A percentile compares a stretch with the other conserved stretches of the same genome.
Evolutionary conservation across 2,329 filamentous ascomycete genomes (phyloP).

Genomic region (Xylaria sp.): DNA sequence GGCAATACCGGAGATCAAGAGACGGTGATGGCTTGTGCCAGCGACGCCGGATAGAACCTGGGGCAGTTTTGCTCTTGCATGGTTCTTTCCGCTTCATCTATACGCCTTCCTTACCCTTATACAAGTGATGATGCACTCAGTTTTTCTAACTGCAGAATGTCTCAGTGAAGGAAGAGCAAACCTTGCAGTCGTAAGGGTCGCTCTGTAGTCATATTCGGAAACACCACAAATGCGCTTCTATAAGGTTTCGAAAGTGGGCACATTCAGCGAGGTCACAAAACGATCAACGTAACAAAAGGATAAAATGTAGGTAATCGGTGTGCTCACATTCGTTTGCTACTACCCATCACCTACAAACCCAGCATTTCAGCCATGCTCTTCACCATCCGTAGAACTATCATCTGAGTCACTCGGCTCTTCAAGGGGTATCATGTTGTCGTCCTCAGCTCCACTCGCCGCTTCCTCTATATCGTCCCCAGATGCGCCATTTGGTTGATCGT

Average conservation of each 20-base stretch:
- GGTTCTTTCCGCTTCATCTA: constrained; percentile 16
- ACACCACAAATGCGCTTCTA: background rate
- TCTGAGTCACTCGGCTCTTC: constrained; percentile 50
- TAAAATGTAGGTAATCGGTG: constrained; percentile 28
- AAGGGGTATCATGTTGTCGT: constrained; percentile 60
- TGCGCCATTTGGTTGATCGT: constrained; percentile 49
- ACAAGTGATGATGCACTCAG: background rate
- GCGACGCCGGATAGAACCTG: background rate
- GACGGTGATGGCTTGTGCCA: background rate
- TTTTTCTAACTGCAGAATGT: background rate
- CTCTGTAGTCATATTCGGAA: background rate
- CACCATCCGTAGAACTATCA: constrained; percentile 47
- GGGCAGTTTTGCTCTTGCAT: background rate
- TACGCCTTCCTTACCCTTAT: background rate
- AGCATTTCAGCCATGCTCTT: constrained; percentile 47
- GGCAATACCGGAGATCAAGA: constrained; percentile 9
- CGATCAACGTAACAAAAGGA: background rate
- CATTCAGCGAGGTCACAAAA: background rate
- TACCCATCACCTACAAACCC: constrained; percentile 33
- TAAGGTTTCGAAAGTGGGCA: background rate
- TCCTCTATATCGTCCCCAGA: constrained; percentile 41
- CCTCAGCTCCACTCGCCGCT: constrained; percentile 48
- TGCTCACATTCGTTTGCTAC: constrained; percentile 33
- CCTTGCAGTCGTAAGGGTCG: background rate
- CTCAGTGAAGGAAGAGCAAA: constrained; percentile 6